These are phyloP conservation scores for Boletus sensibilis DNA, from an alignment of 768 basidiomycete genomes.

Conservation along the genomic window DNA sequence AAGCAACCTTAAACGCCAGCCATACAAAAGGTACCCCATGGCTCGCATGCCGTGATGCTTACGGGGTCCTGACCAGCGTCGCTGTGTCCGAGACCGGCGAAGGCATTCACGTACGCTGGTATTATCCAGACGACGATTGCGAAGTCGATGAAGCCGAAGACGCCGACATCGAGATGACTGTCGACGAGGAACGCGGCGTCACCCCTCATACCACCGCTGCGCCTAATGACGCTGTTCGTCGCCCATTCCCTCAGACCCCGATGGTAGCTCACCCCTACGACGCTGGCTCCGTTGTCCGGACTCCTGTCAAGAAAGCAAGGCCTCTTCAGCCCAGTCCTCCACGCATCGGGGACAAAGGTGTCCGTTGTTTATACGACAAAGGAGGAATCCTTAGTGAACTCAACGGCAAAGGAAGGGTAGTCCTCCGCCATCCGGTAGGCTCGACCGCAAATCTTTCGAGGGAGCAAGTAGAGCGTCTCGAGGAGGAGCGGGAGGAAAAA, in stretches of 20 bases:
- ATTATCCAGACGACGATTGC: constrained; percentile 11
- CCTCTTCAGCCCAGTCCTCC: constrained; percentile 30
- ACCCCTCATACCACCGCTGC: constrained; percentile 10
- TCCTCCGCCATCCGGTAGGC: constrained; percentile 24
- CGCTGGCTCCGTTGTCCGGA: constrained; percentile 32
- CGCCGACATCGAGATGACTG: constrained; percentile 4
- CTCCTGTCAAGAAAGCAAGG: constrained; percentile 28
- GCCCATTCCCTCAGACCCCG: constrained; percentile 21
- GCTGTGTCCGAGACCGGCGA: constrained; percentile 24
- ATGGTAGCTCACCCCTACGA: constrained; percentile 20
- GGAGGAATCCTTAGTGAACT: constrained; percentile 11
- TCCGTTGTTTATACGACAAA: constrained; percentile 22
- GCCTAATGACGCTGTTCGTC: neutral
- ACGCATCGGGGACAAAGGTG: constrained; percentile 30
- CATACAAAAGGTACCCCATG: constrained; percentile 4
- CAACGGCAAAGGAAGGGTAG: constrained; percentile 16
- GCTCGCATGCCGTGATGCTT: constrained; percentile 21
- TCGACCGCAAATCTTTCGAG: constrained; percentile 25
- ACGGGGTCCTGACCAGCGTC: constrained; percentile 9
- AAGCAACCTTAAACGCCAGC: neutral
- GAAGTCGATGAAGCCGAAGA: constrained; percentile 10
- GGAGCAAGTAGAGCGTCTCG: constrained; percentile 23
- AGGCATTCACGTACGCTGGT: constrained; percentile 21
- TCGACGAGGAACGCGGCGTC: constrained; percentile 17
- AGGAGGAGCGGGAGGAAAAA: constrained; percentile 8